These are phyloP conservation scores for Candida coleopterorum DNA, from an alignment of 805 yeast species.

Conservation along the genomic window DNA sequence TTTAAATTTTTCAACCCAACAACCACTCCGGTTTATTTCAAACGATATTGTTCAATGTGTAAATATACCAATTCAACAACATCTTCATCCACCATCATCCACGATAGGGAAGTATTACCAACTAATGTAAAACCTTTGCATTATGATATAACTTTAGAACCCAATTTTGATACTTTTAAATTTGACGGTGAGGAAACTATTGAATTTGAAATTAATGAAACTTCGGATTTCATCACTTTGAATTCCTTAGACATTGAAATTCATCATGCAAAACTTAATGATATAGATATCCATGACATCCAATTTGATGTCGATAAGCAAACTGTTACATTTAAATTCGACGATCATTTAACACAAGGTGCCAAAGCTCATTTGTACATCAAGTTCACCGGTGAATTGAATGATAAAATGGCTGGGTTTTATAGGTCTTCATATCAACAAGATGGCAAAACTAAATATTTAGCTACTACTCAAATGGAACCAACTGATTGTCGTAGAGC, in stretches of 20 bases:
- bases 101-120: constrained; percentile 39
- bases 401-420: constrained; percentile 80
- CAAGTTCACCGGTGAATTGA: constrained; percentile 57
- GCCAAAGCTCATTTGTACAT: constrained; percentile 43
- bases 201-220: constrained; percentile 49
- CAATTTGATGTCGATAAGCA: constrained; percentile 33
- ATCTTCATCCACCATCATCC: constrained; percentile 12
- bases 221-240: constrained; percentile 44
- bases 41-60: constrained; percentile 11
- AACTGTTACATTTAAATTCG: constrained; percentile 35
- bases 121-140: constrained; percentile 38
- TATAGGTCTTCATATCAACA: constrained; percentile 64
- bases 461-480: constrained; percentile 85
- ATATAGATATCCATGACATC: constrained; percentile 18
- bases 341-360: constrained; percentile 30
- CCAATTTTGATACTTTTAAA: constrained; percentile 49
- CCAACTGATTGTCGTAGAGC: constrained; percentile 85
- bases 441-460: constrained; percentile 60
- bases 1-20: no score
- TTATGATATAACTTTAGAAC: constrained; percentile 38
- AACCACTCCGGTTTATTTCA: no score
- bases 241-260: constrained; percentile 65
- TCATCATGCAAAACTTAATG: constrained; percentile 40
- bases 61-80: constrained; percentile 9
- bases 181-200: constrained; percentile 54